Evolutionary conservation across 371 early-diverging fungal species (phyloP), one percentile per base, ranked within the genome.

Genomic region (Zopfochytrium polystomum): DNA sequence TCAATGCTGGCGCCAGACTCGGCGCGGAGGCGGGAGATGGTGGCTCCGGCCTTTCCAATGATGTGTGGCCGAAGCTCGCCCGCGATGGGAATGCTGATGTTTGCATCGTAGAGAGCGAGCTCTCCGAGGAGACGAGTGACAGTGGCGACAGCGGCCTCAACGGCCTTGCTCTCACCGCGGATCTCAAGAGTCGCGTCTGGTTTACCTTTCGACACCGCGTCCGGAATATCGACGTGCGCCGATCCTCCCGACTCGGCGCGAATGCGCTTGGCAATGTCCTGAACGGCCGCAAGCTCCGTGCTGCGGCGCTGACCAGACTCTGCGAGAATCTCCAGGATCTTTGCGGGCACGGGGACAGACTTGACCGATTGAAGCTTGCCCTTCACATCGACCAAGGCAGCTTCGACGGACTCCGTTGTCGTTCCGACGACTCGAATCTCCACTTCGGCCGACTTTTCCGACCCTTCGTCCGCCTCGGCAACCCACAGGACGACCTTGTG

Each of bases 21-120:
- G 43, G 83, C 83, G 49, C 89, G 87, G 56, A 90, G 83, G 32
- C 83, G 80, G 58, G 74, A 78, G 66, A 90, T 84, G 55, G 76
- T 85, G 61, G 80, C 55, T 30, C 92, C 88, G 29, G 77, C 76
- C 35, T 87, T 78, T 51, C 93, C 90, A 57, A 92, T 85, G 58
- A 92, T 77, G 63, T 88, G 87, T 6, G 87, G 87, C 32, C 86
- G 72, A 49, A 76, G 58, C 42, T 74, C 71, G 35, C 64, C 50
- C 2, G 56, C 67, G 30, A 76, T 44, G 6, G 65, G 46, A 25
- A 73, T 34, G 2, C 67, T 63, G 32, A 50, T 50, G 30, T 63
- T 58, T 22, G 43, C 52, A 22, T 60, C 64, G 35, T 60, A 62
- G 26, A 58, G 56, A 25, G 65, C 73, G 67, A 74, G 52, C 23